Base-by-base conservation (phyloP, 345 rosid genomes). In the Syzygium aqueum region DNA sequence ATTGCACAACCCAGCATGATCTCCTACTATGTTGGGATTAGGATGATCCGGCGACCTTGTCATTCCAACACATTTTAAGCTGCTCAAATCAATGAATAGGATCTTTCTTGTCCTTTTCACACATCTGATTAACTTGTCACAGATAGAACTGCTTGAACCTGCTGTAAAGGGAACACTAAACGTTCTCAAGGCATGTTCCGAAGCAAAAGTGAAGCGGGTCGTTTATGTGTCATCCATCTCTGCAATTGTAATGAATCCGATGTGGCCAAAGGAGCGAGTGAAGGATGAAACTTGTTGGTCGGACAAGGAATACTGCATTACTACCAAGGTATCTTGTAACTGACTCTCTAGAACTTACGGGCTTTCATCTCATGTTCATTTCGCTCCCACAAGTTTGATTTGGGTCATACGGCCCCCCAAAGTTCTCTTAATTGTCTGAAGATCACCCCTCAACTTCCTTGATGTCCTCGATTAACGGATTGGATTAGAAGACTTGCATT, bases 221-320 rank as follows among this genome's bases (percentile, higher is more conserved):
- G 84, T 91, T 22, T 53, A 84, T 25, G 91, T 90, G 53, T 89
- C 92, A 23, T 86, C 90, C 5, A n/a, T 43, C 54, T 88, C 84
- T 53, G 90, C 91, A 30, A 56, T 88, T 52, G 13, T 51, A 50
- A 33, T 86, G 54, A 90, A 86, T 85, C 90, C 92, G 23, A 65
- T 59, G 14, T 90, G 93, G 90, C 89, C 91, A 1, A 87, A 89
- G 87, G 89, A 83, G 53, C 67, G n/a, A 54, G 84, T 37, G 46
- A 88, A 84, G 90, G 89, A 90, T 30, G 92, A 92, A 85, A 85
- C 89, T 30, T 92, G 85, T 27, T 92, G 92, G 92, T 89, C 90
- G 22, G 90, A 90, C 88, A 28, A 85, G 86, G 92, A 92, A 46
- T 85, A 83, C 28, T 91, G 90, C 86, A 67, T 82, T 40, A 46